Conservation (phyloP, 2,329 filamentous ascomycete species). For the Penicillium hordei region DNA sequence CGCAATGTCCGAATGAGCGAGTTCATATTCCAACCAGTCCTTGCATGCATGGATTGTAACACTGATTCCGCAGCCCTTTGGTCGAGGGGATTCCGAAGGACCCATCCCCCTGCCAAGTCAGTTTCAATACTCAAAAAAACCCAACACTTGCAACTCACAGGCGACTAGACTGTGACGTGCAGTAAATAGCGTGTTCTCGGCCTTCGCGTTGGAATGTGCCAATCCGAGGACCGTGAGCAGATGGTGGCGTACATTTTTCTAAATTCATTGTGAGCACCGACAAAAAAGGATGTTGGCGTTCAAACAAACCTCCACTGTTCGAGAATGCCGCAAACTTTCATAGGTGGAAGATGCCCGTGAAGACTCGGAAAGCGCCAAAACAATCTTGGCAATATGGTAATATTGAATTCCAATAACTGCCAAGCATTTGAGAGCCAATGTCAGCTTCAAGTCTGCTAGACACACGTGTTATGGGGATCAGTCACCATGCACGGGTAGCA, state of each 20-base stretch:
- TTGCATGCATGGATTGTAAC: conserved; percentile 23
- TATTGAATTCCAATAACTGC: conserved; percentile 39
- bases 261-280: not conserved
- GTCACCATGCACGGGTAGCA: conserved; percentile 34
- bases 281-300: not conserved
- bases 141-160: conserved; percentile 17
- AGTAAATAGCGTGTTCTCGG: conserved; percentile 30
- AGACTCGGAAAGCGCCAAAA: conserved; percentile 24
- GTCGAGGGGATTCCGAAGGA: conserved; percentile 25
- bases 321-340: conserved; percentile 23
- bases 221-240: conserved; percentile 27
- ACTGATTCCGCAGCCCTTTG: conserved; percentile 27
- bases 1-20: conserved; percentile 23
- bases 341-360: conserved; percentile 15
- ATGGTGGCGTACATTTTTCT: conserved; percentile 26
- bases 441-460: not conserved
- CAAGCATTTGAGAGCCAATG: not conserved
- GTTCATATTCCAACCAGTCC: conserved; percentile 30
- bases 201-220: conserved; percentile 27
- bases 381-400: conserved; percentile 36
- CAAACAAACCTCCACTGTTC: conserved; percentile 22
- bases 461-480: not conserved
- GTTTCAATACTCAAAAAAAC: not conserved
- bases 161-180: conserved; percentile 29
- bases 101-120: conserved; percentile 26